These are phyloP conservation scores for Novakomyces olei DNA, from an alignment of 805 yeast genomes.

Conservation along the genomic window DNA sequence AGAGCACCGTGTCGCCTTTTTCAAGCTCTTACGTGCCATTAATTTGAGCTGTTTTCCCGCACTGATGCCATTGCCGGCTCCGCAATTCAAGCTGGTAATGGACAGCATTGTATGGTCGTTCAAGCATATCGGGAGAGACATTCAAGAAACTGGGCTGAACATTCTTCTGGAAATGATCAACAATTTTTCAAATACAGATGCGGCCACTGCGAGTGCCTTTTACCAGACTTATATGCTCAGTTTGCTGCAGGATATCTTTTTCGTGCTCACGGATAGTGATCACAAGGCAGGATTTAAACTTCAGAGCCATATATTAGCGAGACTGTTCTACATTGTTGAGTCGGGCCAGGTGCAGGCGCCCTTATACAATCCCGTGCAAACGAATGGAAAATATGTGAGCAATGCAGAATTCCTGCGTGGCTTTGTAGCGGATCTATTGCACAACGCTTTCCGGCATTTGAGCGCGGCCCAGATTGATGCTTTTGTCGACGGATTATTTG, in stretches of 20 bases:
- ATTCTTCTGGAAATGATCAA: conserved; percentile 63
- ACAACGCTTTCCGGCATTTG: conserved; percentile 80
- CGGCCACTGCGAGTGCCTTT: conserved; percentile 63
- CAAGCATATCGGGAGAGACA: conserved; percentile 92
- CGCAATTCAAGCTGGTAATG: conserved; percentile 71
- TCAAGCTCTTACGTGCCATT: conserved; percentile 70
- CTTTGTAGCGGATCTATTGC: conserved; percentile 59
- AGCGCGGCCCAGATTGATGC: conserved; percentile 60
- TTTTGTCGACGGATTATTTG: conserved; percentile 51
- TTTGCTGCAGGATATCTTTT: conserved; percentile 76
- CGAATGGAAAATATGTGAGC: conserved; percentile 65
- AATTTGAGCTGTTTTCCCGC: conserved; percentile 71
- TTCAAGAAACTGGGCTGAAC: conserved; percentile 74
- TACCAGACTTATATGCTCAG: conserved; percentile 75
- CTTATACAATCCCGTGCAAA: conserved; percentile 56
- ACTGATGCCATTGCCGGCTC: conserved; percentile 67
- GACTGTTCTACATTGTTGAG: conserved; percentile 63
- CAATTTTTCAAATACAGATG: conserved; percentile 60
- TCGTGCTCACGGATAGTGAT: conserved; percentile 86
- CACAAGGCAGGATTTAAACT: conserved; percentile 88
- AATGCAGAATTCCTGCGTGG: conserved; percentile 60
- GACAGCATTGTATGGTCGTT: conserved; percentile 96
- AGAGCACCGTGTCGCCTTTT: conserved; percentile 91
- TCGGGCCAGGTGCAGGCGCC: conserved; percentile 55
- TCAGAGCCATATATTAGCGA: conserved; percentile 68